These are phyloP conservation scores for Diaporthe eres DNA, from an alignment of 2,329 filamentous ascomycete species.

Conservation along the genomic window DNA sequence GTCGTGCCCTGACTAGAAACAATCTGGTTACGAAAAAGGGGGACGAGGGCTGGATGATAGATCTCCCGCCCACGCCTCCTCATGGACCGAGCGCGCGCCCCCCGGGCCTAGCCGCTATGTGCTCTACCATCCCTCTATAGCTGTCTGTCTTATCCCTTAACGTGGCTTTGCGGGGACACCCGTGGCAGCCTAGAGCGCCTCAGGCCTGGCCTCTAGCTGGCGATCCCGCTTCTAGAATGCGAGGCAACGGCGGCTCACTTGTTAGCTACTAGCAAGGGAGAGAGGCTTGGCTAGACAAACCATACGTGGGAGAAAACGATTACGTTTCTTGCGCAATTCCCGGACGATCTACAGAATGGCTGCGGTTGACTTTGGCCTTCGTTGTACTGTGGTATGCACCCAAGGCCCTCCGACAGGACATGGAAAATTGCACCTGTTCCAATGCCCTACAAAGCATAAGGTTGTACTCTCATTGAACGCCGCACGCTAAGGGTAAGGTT, in stretches of 20 bases:
- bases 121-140: not conserved
- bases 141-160: not conserved
- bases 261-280: not conserved
- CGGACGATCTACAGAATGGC: not conserved
- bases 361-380: not conserved
- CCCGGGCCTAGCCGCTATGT: not conserved
- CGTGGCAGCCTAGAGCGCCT: not conserved
- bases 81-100: conserved; percentile 5
- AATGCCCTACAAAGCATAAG: too few relatives aligned
- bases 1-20: not conserved
- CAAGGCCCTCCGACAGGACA: too few relatives aligned
- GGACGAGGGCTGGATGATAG: not conserved
- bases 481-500: too few relatives aligned
- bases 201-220: not conserved
- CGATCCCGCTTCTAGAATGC: conserved; percentile 6
- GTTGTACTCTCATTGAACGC: too few relatives aligned
- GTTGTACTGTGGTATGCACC: not conserved
- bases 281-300: not conserved
- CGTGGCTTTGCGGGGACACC: conserved; percentile 4
- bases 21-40: not conserved
- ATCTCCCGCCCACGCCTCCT: not conserved
- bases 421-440: too few relatives aligned
- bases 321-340: not conserved
- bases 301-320: not conserved
- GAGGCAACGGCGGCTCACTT: conserved; percentile 5